Evolutionary conservation across 306 rosid species (phyloP).

Genomic region (Canavalia gladiata): DNA sequence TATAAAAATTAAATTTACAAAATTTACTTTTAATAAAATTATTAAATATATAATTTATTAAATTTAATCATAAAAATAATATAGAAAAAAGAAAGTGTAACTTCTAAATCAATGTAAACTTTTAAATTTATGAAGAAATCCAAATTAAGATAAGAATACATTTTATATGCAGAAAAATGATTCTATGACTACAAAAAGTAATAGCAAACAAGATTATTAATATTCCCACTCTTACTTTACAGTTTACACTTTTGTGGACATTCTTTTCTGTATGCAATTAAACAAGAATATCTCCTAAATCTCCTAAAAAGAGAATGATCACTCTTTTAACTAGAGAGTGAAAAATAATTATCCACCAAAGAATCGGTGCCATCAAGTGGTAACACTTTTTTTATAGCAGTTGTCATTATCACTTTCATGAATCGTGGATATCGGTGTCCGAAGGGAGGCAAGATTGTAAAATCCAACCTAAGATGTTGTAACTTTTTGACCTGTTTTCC

Average conservation of each 20-base stretch:
- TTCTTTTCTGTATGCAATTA: conserved; percentile 26
- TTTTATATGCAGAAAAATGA: neutral
- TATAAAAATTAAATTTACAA: too few species aligned
- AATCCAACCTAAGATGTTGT: neutral
- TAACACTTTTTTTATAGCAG: neutral
- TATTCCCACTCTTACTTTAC: conserved; percentile 2
- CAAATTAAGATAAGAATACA: neutral
- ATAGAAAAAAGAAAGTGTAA: too few species aligned
- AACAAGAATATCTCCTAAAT: conserved; percentile 22
- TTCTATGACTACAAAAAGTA: neutral
- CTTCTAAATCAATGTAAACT: too few species aligned
- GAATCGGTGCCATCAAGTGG: conserved; percentile 33
- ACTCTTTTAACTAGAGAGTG: neutral
- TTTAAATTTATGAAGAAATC: neutral
- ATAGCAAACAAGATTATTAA: neutral
- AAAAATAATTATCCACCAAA: conserved; percentile 5
- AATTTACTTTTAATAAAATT: too few species aligned
- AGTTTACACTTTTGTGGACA: neutral
- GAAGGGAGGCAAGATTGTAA: neutral
- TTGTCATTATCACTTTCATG: conserved; percentile 19
- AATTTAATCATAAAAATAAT: too few species aligned
- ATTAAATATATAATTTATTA: too few species aligned
- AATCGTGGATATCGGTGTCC: neutral
- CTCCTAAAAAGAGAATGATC: neutral
- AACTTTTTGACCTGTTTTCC: neutral